Percentiles rank a stretch among this genome's conserved stretches.
These are phyloP conservation scores for Phytophthora citricola DNA, from an alignment of 352 stramenopile species.

Conservation along the genomic window DNA sequence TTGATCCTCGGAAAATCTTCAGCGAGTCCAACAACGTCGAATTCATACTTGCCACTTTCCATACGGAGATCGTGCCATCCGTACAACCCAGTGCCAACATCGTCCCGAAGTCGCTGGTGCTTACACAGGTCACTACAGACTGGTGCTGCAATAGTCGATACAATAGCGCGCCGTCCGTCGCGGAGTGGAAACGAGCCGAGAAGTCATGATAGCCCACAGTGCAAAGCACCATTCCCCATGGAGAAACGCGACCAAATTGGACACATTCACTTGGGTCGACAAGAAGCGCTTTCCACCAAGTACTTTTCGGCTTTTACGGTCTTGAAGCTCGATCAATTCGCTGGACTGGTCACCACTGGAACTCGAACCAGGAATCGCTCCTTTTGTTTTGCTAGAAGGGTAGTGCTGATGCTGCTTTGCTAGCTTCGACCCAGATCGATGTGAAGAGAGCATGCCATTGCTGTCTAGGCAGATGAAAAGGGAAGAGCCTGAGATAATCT, in stretches of 20 bases:
- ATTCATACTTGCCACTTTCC: constrained; percentile 73
- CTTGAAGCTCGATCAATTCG: constrained; percentile 67
- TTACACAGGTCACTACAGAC: constrained; percentile 72
- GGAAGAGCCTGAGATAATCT: constrained; percentile 51
- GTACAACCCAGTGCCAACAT: constrained; percentile 63
- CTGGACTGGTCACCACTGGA: constrained; percentile 27
- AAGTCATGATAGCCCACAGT: constrained; percentile 80
- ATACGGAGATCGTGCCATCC: constrained; percentile 83
- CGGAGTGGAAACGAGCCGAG: constrained; percentile 78
- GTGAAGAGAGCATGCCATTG: constrained; percentile 71
- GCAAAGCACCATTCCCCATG: constrained; percentile 64
- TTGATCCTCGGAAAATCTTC: constrained; percentile 75
- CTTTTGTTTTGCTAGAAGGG: constrained; percentile 24
- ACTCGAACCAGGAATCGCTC: constrained; percentile 8
- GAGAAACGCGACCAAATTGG: constrained; percentile 56
- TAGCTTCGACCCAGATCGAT: constrained; percentile 66
- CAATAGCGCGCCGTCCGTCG: constrained; percentile 69
- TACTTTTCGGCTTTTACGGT: constrained; percentile 71
- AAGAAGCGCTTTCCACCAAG: constrained; percentile 54
- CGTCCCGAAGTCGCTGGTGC: constrained; percentile 49
- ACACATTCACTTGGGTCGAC: constrained; percentile 26
- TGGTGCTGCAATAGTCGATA: constrained; percentile 81
- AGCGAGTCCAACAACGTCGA: constrained; percentile 78
- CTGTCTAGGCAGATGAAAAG: constrained; percentile 74
- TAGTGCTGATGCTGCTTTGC: constrained; percentile 55